phyloP scores from a whole-genome alignment of 2,329 filamentous ascomycete genomes.

The Aureobasidium sp. region DNA sequence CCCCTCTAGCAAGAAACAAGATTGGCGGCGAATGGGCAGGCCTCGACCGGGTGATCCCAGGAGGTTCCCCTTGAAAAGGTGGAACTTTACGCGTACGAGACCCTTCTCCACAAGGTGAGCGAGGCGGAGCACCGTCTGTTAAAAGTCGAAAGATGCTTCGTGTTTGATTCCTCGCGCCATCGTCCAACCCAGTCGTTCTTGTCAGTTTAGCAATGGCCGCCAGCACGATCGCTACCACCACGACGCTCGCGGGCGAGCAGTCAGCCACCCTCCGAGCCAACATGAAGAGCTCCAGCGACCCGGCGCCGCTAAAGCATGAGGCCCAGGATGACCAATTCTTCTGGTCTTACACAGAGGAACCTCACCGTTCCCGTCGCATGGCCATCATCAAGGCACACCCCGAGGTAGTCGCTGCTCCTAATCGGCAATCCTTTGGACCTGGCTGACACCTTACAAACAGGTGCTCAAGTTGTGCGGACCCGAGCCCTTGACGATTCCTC shows the following conservation, averaged over 20 bases:
- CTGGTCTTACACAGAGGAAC: constrained; percentile 98
- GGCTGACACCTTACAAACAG: constrained; percentile 37
- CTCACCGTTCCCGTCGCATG: constrained; percentile 79
- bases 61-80: neutral
- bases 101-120: neutral
- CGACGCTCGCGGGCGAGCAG: constrained; percentile 8
- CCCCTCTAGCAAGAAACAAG: neutral
- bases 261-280: constrained; percentile 7
- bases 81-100: constrained; percentile 7
- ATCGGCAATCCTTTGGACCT: neutral
- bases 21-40: neutral
- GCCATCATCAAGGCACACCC: constrained; percentile 98
- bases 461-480: constrained; percentile 95
- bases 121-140: constrained; percentile 5
- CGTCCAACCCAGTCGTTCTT: neutral
- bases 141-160: constrained; percentile 6
- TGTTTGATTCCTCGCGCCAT: neutral
- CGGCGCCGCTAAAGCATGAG: neutral
- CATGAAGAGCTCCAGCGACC: constrained; percentile 17
- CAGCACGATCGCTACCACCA: constrained; percentile 4
- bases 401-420: constrained; percentile 52
- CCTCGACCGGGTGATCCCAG: constrained; percentile 7
- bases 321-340: constrained; percentile 61
- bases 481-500: constrained; percentile 90
- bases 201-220: neutral